Evolutionary conservation across 495 filamentous ascomycete genomes (phyloP).

Genomic region (Lichenothelia convexa): DNA sequence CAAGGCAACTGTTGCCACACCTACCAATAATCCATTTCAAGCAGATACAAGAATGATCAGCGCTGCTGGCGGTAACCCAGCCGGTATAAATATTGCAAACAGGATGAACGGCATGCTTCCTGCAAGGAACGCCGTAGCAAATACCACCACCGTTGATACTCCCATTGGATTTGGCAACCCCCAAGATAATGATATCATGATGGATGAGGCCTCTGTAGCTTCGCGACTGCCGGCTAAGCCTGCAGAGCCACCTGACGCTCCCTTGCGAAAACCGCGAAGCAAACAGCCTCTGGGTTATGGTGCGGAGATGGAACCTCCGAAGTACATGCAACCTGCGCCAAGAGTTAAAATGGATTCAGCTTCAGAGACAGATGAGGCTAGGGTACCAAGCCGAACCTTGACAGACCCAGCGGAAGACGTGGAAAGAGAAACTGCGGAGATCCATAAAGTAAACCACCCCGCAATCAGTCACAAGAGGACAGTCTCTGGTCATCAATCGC

Average conservation of each 20-base stretch:
- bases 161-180: constrained; percentile 16
- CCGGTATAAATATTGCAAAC: constrained; percentile 14
- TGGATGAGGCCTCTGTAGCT: constrained; percentile 17
- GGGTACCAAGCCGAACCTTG: constrained; percentile 24
- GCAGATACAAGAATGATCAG: constrained; percentile 8
- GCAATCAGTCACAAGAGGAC: constrained; percentile 62
- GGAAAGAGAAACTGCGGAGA: constrained; percentile 3
- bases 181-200: constrained; percentile 20
- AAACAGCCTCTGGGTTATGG: constrained; percentile 33
- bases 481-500: constrained; percentile 61
- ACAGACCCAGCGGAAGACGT: constrained; percentile 1
- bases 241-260: constrained; percentile 47
- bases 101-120: constrained; percentile 13
- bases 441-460: constrained; percentile 25
- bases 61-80: constrained; percentile 14
- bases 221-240: constrained; percentile 15
- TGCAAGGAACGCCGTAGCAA: constrained; percentile 3
- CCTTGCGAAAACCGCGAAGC: constrained; percentile 39
- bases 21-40: constrained; percentile 21
- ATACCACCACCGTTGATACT: constrained; percentile 15
- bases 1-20: constrained; percentile 16
- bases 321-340: constrained; percentile 37
- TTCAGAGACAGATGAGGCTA: constrained; percentile 20
- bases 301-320: constrained; percentile 41
- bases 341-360: constrained; percentile 11